Conservation (phyloP, 106 monocot species). For the Alisma plantagoaquatica region DNA sequence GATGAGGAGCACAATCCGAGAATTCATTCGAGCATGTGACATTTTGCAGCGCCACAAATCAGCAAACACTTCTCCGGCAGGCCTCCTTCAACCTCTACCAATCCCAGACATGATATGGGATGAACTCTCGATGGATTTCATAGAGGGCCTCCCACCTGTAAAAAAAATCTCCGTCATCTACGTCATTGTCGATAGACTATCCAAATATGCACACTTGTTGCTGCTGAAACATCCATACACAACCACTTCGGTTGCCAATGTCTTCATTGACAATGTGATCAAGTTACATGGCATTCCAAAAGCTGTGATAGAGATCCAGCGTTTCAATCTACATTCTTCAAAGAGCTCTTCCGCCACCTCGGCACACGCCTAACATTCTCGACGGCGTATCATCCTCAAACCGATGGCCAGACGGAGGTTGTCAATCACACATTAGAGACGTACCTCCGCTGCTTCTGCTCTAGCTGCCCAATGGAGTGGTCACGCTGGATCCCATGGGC, state of each 20-base stretch:
- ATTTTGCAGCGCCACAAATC: slow-evolving; percentile 1
- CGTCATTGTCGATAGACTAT: slow-evolving; percentile 1
- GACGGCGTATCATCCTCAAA: slow-evolving; percentile 11
- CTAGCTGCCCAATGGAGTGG: slow-evolving; percentile 1
- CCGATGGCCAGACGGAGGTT: slow-evolving; percentile 13
- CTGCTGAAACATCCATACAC: slow-evolving; percentile 4
- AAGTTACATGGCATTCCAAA: neutral
- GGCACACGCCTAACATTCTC: neutral
- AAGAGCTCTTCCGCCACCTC: neutral
- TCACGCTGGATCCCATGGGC: neutral
- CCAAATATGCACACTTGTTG: slow-evolving; percentile 13
- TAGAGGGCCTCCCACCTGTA: neutral
- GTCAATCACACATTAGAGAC: neutral
- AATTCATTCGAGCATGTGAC: neutral
- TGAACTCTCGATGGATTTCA: slow-evolving; percentile 13
- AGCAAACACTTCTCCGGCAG: neutral
- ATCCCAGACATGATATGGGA: slow-evolving; percentile 5
- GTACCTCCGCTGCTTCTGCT: slow-evolving; percentile 11
- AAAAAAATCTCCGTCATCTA: neutral
- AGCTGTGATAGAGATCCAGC: neutral
- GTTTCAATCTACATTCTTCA: slow-evolving; percentile 3
- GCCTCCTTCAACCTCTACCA: slow-evolving; percentile 11
- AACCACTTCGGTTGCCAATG: neutral
- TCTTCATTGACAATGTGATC: neutral
- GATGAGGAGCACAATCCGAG: neutral